Conservation (phyloP, 2,329 filamentous ascomycete genomes). For the Botrytis byssoidea region DNA sequence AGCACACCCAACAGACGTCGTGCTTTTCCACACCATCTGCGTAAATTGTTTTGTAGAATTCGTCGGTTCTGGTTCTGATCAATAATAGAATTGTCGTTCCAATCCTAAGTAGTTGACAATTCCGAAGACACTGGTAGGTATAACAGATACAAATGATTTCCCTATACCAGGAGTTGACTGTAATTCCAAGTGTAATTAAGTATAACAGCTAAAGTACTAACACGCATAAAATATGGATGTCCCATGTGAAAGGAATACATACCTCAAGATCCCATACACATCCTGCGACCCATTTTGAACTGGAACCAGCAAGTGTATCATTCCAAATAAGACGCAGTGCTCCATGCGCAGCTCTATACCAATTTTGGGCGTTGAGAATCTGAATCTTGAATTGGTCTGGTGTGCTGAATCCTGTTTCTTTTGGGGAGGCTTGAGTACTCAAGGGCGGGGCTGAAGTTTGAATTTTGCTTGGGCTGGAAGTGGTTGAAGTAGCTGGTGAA, state of each 20-base stretch:
- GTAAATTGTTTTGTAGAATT: conserved; percentile 8
- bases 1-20: not conserved
- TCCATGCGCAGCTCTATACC: conserved; percentile 6
- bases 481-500: not conserved
- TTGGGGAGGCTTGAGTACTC: not conserved
- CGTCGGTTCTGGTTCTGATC: not conserved
- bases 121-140: not conserved
- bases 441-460: not conserved
- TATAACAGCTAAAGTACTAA: not conserved
- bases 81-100: not conserved
- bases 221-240: rapidly evolving
- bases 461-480: not conserved
- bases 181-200: not conserved
- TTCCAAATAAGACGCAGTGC: not conserved
- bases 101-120: not conserved
- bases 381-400: not conserved
- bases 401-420: not conserved
- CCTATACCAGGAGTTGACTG: not conserved
- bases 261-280: conserved; percentile 4
- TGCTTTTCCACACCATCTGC: not conserved
- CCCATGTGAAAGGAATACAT: not conserved
- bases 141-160: not conserved
- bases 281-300: not conserved
- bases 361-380: not conserved
- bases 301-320: not conserved